These are phyloP conservation scores for Sphaerostilbella broomeana DNA, from an alignment of 2,329 filamentous ascomycete species.

Conservation along the genomic window DNA sequence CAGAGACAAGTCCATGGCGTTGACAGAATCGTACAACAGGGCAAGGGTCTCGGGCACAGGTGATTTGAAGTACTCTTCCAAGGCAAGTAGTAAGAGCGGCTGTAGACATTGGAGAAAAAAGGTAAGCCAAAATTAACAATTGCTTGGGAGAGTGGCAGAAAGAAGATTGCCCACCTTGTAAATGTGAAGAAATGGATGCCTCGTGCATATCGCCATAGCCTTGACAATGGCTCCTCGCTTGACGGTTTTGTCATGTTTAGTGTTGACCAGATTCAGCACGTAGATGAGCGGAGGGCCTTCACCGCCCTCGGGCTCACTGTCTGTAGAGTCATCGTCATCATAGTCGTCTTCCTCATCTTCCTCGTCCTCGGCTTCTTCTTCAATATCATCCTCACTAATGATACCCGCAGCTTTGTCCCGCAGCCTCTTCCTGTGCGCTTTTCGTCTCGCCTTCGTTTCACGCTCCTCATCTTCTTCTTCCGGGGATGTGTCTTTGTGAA, in stretches of 20 bases:
- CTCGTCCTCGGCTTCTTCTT: constrained; percentile 36
- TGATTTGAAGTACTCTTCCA: constrained; percentile 95
- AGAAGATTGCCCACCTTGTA: constrained; percentile 70
- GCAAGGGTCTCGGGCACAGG: constrained; percentile 83
- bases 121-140: too few species aligned
- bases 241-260: constrained; percentile 88
- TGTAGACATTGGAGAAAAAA: constrained; percentile 27
- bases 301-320: constrained; percentile 59
- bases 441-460: constrained; percentile 48
- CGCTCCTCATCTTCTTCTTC: constrained; percentile 73
- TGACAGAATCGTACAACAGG: constrained; percentile 85
- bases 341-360: constrained; percentile 46
- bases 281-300: constrained; percentile 93
- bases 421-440: constrained; percentile 43
- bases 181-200: constrained; percentile 95
- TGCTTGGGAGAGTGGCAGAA: too few species aligned
- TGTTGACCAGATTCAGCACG: constrained; percentile 95
- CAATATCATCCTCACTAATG: constrained; percentile 38
- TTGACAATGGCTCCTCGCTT: constrained; percentile 94
- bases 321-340: constrained; percentile 47
- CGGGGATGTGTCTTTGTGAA: constrained; percentile 88
- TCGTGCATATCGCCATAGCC: constrained; percentile 97
- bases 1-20: constrained; percentile 91
- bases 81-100: constrained; percentile 80
- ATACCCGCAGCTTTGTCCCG: constrained; percentile 46